Evolutionary conservation across 495 filamentous ascomycete species (phyloP).

Genomic region (Cenococcum geophilum): DNA sequence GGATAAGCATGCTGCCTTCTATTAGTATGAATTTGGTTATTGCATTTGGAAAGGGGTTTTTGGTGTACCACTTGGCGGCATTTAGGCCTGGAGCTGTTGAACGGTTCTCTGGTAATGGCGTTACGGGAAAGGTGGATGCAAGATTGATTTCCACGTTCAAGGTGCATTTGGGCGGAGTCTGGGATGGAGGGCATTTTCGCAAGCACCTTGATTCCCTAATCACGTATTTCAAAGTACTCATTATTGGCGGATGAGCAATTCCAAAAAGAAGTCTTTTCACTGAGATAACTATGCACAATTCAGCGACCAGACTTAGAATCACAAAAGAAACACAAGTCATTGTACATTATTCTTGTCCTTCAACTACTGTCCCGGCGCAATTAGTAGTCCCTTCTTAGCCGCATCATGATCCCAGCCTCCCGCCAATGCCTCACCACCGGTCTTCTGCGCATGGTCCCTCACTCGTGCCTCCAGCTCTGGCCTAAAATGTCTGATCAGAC

Average conservation of each 20-base stretch:
- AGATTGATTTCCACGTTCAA: too few species aligned
- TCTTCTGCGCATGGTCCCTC: conserved; percentile 61
- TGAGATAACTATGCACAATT: conserved; percentile 21
- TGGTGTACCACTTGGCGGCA: background rate
- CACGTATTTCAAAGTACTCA: background rate
- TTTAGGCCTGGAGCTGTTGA: background rate
- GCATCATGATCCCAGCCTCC: conserved; percentile 84
- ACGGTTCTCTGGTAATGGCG: background rate
- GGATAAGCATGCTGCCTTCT: conserved; percentile 8
- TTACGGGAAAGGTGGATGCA: background rate
- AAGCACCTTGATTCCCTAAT: too few species aligned
- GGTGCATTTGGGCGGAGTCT: too few species aligned
- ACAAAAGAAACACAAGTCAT: conserved; percentile 13
- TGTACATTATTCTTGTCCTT: conserved; percentile 16
- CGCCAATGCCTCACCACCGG: conserved; percentile 65
- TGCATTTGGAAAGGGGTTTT: conserved; percentile 2
- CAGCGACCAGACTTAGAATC: conserved; percentile 14
- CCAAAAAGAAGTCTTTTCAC: background rate
- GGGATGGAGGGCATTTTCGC: too few species aligned
- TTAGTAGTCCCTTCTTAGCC: conserved; percentile 68
- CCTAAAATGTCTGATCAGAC: conserved; percentile 94
- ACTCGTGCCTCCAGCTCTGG: conserved; percentile 90
- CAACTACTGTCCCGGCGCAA: conserved; percentile 69
- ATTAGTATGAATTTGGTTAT: background rate
- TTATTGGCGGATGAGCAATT: background rate